phyloP scores from a whole-genome alignment of 2,329 filamentous ascomycete genomes.

The Penicillium paneum region DNA sequence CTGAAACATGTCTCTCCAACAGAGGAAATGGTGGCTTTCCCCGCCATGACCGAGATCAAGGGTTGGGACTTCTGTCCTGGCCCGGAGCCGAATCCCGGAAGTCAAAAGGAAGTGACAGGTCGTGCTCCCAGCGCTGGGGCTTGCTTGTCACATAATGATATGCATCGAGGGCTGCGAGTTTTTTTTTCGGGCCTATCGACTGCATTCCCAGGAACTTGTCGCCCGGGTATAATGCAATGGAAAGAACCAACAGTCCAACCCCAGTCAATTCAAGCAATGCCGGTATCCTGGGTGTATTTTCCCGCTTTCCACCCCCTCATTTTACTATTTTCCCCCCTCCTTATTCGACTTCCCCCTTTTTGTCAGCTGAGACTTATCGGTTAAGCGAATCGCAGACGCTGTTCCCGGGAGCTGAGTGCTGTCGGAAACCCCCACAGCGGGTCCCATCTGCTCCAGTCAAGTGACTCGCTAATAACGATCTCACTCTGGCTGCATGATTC shows the following conservation, averaged over 20 bases:
- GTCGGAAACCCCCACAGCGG: background rate
- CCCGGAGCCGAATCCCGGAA: slow-evolving; percentile 4
- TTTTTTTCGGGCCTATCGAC: slow-evolving; percentile 6
- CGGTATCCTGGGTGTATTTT: background rate
- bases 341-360: background rate
- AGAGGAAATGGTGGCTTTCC: background rate
- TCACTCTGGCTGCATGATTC: background rate
- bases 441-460: background rate
- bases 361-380: background rate
- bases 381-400: background rate
- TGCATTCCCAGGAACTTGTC: slow-evolving; percentile 4
- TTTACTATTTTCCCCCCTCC: background rate
- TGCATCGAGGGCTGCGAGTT: slow-evolving; percentile 2
- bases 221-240: background rate
- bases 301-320: background rate
- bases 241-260: background rate
- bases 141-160: slow-evolving; percentile 10
- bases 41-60: slow-evolving; percentile 1
- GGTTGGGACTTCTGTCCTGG: slow-evolving; percentile 1
- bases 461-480: background rate
- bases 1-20: background rate
- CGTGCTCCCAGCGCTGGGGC: background rate
- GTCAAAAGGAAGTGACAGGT: slow-evolving; percentile 11
- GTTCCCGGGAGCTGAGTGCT: background rate
- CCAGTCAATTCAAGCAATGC: background rate